phyloP scores from a whole-genome alignment of 352 stramenopile species.

The Pythium insidiosum region DNA sequence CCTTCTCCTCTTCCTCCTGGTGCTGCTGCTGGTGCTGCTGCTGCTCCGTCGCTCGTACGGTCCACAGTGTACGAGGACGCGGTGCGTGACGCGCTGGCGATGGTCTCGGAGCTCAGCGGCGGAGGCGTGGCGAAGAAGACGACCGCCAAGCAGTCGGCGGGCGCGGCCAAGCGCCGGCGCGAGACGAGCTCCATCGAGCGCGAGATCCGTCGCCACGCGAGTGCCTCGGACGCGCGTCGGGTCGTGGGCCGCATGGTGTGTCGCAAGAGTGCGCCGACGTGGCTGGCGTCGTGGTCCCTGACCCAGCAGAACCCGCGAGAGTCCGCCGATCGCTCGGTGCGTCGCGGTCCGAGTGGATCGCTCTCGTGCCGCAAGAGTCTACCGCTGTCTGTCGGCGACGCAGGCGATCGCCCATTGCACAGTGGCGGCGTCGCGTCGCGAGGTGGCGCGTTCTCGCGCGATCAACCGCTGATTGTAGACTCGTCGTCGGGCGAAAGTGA shows the following conservation, averaged over 20 bases:
- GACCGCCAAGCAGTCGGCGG: background rate
- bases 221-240: background rate
- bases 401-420: too few species aligned
- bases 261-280: background rate
- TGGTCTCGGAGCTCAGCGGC: slow-evolving; percentile 1
- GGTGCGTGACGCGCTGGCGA: slow-evolving; percentile 3
- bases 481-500: too few species aligned
- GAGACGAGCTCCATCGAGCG: background rate
- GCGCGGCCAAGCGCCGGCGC: background rate
- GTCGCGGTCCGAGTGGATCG: background rate
- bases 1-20: background rate
- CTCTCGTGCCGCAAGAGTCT: background rate
- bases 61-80: slow-evolving; percentile 2
- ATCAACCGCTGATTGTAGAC: too few species aligned
- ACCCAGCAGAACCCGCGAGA: background rate
- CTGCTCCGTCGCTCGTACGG: too few species aligned
- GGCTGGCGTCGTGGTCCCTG: too few species aligned
- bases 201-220: background rate
- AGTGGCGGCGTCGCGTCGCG: too few species aligned
- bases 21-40: background rate
- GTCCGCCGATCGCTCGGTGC: too few species aligned
- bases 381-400: too few species aligned
- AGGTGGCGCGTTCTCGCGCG: too few species aligned
- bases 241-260: background rate
- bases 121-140: background rate